Conservation (phyloP, 148 eudicot genomes). For the Cornus florida region DNA sequence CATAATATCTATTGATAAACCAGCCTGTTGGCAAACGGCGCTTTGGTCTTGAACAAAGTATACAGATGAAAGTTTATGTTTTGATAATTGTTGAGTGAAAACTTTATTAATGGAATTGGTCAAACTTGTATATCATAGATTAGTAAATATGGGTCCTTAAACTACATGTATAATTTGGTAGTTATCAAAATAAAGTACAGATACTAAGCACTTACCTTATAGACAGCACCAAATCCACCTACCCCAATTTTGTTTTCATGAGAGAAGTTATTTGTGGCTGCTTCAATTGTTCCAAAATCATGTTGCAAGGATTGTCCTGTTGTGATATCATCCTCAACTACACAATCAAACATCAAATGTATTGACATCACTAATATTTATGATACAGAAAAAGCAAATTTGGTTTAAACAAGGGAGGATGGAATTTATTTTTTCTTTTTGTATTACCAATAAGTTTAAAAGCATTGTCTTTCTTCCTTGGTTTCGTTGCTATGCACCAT, state of each 20-base stretch:
- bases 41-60: too few species aligned
- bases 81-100: too few species aligned
- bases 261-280: conserved; percentile 6
- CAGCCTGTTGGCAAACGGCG: too few species aligned
- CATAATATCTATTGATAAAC: too few species aligned
- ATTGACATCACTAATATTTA: too few species aligned
- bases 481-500: background rate
- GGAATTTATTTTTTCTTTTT: background rate
- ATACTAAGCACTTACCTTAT: background rate
- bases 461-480: background rate
- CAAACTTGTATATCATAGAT: too few species aligned
- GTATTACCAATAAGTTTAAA: background rate
- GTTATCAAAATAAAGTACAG: too few species aligned
- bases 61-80: too few species aligned
- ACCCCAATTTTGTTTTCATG: conserved; percentile 11
- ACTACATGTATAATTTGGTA: too few species aligned
- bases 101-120: too few species aligned
- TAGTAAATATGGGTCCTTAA: too few species aligned
- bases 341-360: background rate
- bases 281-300: background rate
- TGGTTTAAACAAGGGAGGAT: background rate
- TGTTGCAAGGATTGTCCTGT: background rate
- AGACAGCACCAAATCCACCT: conserved; percentile 19
- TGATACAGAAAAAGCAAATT: too few species aligned
- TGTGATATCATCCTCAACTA: background rate